Conservation (phyloP, 2,329 filamentous ascomycete genomes). For the Blastomyces percursus region DNA sequence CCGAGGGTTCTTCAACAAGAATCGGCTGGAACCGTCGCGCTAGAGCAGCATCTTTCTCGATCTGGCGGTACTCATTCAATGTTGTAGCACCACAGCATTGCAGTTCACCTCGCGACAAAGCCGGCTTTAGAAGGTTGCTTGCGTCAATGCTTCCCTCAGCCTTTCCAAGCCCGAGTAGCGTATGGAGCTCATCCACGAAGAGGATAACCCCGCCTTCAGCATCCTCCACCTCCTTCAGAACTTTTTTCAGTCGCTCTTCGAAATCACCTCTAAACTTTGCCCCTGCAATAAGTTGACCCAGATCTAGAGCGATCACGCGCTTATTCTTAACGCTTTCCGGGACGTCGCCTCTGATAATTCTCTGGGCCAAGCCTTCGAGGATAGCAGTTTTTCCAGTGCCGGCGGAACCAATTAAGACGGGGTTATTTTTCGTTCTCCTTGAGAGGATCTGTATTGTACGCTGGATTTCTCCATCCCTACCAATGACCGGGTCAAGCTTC, state of each 20-base stretch:
- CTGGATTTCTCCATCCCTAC: constrained; percentile 81
- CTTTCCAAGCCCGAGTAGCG: constrained; percentile 81
- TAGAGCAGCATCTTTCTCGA: constrained; percentile 91
- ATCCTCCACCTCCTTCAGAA: constrained; percentile 81
- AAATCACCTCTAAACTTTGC: constrained; percentile 95
- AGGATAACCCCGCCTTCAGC: constrained; percentile 83
- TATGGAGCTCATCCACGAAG: constrained; percentile 93
- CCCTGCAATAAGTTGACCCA: constrained; percentile 87
- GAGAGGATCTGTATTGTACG: constrained; percentile 90
- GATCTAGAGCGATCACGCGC: constrained; percentile 71
- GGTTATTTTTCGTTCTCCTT: constrained; percentile 88
- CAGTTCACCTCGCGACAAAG: constrained; percentile 80
- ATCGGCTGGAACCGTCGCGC: constrained; percentile 92
- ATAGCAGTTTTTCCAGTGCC: constrained; percentile 93
- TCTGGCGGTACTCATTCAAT: constrained; percentile 77
- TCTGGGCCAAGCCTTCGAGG: constrained; percentile 75
- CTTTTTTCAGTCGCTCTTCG: constrained; percentile 82
- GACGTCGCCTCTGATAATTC: constrained; percentile 85
- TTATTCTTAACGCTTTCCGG: constrained; percentile 96
- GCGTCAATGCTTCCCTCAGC: constrained; percentile 95
- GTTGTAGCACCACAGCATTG: constrained; percentile 96
- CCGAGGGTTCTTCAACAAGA: constrained; percentile 78
- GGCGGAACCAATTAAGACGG: constrained; percentile 81
- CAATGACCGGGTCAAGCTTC: constrained; percentile 92
- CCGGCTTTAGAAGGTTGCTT: constrained; percentile 86